Conservation (phyloP, 108 stramenopile genomes). For the Phaeodactylum tricornutum region DNA sequence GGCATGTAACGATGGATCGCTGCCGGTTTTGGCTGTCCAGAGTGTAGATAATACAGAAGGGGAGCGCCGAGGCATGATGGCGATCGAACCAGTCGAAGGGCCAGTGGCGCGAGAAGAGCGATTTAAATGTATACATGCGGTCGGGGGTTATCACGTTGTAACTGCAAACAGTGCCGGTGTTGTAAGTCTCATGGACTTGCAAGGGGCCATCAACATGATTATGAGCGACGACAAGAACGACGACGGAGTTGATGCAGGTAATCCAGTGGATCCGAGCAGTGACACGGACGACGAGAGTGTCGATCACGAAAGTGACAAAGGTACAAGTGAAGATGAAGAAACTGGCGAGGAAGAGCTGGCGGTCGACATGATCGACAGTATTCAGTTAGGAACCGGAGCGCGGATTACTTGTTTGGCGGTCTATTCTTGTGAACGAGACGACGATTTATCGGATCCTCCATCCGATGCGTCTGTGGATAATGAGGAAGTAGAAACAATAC, state of each 20-base stretch:
- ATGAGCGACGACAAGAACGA: conserved; percentile 14
- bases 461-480: conserved; percentile 10
- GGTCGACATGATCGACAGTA: conserved; percentile 69
- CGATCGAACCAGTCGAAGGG: conserved; percentile 79
- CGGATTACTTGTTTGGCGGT: conserved; percentile 69
- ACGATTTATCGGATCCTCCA: not conserved
- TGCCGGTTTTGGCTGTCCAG: conserved; percentile 70
- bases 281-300: conserved; percentile 7
- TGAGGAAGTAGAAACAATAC: conserved; percentile 7
- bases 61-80: conserved; percentile 75
- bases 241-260: too few species aligned
- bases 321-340: conserved; percentile 23
- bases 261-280: too few species aligned
- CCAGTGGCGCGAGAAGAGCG: conserved; percentile 72
- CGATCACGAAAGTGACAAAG: conserved; percentile 17
- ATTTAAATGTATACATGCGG: conserved; percentile 67
- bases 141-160: conserved; percentile 60
- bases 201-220: conserved; percentile 75
- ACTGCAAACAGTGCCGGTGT: conserved; percentile 81
- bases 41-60: conserved; percentile 24
- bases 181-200: conserved; percentile 74
- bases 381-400: conserved; percentile 75
- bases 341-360: conserved; percentile 48
- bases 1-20: conserved; percentile 87
- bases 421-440: conserved; percentile 36